Conservation (phyloP, 2,329 filamentous ascomycete species). For the Pseudogymnoascus sp. region DNA sequence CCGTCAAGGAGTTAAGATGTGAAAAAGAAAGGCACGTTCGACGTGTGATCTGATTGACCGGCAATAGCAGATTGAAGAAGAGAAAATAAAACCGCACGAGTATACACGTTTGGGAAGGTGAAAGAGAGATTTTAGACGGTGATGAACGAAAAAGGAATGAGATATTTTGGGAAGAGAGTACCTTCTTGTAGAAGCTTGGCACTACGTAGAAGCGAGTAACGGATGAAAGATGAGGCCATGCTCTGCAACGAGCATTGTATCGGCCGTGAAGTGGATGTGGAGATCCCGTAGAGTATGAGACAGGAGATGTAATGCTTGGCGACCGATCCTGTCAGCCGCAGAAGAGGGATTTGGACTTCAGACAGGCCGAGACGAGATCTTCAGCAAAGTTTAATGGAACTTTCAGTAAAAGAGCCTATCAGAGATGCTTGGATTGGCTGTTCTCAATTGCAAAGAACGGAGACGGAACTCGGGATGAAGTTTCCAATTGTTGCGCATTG, state of each 20-base stretch:
- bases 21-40: conserved; percentile 29
- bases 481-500: conserved; percentile 3
- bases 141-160: conserved; percentile 18
- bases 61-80: conserved; percentile 23
- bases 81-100: conserved; percentile 10
- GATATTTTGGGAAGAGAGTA: conserved; percentile 16
- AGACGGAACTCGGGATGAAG: background rate
- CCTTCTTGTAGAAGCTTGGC: conserved; percentile 29
- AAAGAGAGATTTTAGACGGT: conserved; percentile 23
- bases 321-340: background rate
- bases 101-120: conserved; percentile 17
- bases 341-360: background rate
- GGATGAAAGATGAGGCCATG: background rate
- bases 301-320: conserved; percentile 1
- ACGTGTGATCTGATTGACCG: conserved; percentile 29
- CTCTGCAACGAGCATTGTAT: background rate
- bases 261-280: background rate
- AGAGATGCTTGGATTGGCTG: background rate
- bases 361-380: background rate
- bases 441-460: background rate
- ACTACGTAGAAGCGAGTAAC: conserved; percentile 11
- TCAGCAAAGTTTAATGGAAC: background rate
- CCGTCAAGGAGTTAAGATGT: conserved; percentile 27
- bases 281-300: conserved; percentile 2
- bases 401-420: background rate